Evolutionary conservation across 306 rosid genomes (phyloP).

Genomic region (Cucurbita argyrosperma): DNA sequence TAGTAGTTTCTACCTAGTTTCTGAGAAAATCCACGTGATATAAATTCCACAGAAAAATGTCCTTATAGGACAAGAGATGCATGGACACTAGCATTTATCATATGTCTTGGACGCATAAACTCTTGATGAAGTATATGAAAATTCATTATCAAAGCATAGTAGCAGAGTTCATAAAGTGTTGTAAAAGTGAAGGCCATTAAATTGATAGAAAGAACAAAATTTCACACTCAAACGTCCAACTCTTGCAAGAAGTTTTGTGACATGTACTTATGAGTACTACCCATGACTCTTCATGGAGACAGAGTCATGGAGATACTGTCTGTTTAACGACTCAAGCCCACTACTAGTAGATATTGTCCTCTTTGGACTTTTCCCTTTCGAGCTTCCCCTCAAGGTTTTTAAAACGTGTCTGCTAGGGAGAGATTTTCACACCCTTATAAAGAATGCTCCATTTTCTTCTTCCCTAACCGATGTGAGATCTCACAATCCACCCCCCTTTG

Average conservation of each 20-base stretch:
- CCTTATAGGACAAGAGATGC: not conserved
- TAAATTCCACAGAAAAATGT: not conserved
- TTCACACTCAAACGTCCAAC: not conserved
- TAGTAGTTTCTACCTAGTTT: not conserved
- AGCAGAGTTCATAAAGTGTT: not conserved
- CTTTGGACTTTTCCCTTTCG: too few species aligned
- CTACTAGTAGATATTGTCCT: too few species aligned
- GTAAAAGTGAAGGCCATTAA: not conserved
- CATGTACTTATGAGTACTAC: not conserved
- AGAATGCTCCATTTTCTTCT: too few species aligned
- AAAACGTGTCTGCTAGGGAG: too few species aligned
- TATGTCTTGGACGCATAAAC: slow-evolving; percentile 2
- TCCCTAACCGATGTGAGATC: too few species aligned
- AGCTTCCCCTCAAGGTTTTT: too few species aligned
- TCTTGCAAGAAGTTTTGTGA: not conserved
- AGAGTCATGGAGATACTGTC: slow-evolving; percentile 5
- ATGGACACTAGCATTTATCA: slow-evolving; percentile 3
- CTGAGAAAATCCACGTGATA: not conserved
- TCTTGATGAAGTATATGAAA: not conserved
- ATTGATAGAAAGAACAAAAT: slow-evolving; percentile 6
- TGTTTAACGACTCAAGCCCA: not conserved
- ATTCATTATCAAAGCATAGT: not conserved
- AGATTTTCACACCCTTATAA: too few species aligned
- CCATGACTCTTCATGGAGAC: slow-evolving; percentile 1
- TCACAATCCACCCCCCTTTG: too few species aligned